phyloP scores from a whole-genome alignment of 179 eudicot genomes.

The Gypsophila paniculata region DNA sequence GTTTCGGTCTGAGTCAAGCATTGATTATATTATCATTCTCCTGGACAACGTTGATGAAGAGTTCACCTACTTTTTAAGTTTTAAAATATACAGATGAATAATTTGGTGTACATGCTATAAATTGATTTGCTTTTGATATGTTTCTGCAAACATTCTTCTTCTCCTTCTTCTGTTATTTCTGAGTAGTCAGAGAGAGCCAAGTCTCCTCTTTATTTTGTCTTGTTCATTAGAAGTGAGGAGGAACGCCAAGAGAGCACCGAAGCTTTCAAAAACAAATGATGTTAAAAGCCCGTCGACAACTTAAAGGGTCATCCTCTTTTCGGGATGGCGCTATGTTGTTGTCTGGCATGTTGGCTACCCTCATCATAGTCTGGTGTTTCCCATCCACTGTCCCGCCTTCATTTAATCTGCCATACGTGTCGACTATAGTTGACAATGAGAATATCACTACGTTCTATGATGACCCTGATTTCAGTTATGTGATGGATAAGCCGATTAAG shows the following conservation, averaged over 20 bases:
- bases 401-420: not conserved
- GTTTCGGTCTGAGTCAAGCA: not conserved
- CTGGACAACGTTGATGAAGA: not conserved
- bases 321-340: conserved; percentile 11
- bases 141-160: not conserved
- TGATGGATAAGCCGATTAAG: conserved; percentile 22
- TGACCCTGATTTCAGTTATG: conserved; percentile 29
- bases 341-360: conserved; percentile 6
- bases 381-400: conserved; percentile 16
- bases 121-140: not conserved
- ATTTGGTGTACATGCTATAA: conserved; percentile 9
- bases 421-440: not conserved
- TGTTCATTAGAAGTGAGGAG: not conserved
- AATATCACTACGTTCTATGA: conserved; percentile 29
- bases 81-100: not conserved
- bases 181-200: not conserved
- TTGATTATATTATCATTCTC: conserved; percentile 8
- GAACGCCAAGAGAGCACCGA: too few relatives aligned
- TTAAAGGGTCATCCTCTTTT: not conserved
- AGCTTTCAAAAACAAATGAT: not conserved
- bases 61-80: not conserved
- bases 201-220: not conserved
- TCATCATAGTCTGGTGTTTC: conserved; percentile 15
- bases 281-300: conserved; percentile 5
- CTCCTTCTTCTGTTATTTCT: not conserved